A percentile compares a stretch with the other conserved stretches of the same genome.
phyloP scores from a whole-genome alignment of 2,329 filamentous ascomycete genomes.

The Penicillium sp. region DNA sequence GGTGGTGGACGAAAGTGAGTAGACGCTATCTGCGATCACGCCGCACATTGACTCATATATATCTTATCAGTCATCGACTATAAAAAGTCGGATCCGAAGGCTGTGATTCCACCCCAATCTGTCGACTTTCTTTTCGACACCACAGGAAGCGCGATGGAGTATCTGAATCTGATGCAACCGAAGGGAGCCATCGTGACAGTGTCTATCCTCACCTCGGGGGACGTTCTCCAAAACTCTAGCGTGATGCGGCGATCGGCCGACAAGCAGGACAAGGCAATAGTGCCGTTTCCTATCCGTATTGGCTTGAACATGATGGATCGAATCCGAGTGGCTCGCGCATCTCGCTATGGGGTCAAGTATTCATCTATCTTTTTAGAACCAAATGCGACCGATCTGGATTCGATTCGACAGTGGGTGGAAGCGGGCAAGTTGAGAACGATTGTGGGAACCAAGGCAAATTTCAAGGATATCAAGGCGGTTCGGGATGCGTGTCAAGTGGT shows the following conservation, averaged over 20 bases:
- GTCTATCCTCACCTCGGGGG: slow-evolving; percentile 34
- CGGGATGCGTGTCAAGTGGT: slow-evolving; percentile 44
- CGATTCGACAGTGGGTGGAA: slow-evolving; percentile 43
- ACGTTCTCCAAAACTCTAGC: slow-evolving; percentile 30
- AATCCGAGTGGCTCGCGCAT: slow-evolving; percentile 44
- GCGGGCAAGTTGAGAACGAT: slow-evolving; percentile 47
- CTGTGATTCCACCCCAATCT: slow-evolving; percentile 40
- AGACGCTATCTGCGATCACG: neutral
- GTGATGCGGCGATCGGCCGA: slow-evolving; percentile 21
- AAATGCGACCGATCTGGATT: slow-evolving; percentile 46
- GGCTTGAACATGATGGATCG: slow-evolving; percentile 35
- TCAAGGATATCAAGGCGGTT: slow-evolving; percentile 48
- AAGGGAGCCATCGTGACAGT: slow-evolving; percentile 37
- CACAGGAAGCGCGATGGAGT: slow-evolving; percentile 40
- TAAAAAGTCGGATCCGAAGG: slow-evolving; percentile 40
- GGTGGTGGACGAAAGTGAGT: slow-evolving; percentile 45
- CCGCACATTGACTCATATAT: neutral
- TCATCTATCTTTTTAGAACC: slow-evolving; percentile 48
- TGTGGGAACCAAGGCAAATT: slow-evolving; percentile 40
- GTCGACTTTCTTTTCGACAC: slow-evolving; percentile 55
- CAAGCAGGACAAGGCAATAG: slow-evolving; percentile 9
- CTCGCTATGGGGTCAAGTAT: slow-evolving; percentile 47
- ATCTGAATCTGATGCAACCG: slow-evolving; percentile 45
- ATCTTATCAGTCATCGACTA: slow-evolving; percentile 48
- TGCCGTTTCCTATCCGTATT: slow-evolving; percentile 27